These are phyloP conservation scores for Cucurbita argyrosperma DNA, from an alignment of 306 rosid genomes.

Conservation along the genomic window DNA sequence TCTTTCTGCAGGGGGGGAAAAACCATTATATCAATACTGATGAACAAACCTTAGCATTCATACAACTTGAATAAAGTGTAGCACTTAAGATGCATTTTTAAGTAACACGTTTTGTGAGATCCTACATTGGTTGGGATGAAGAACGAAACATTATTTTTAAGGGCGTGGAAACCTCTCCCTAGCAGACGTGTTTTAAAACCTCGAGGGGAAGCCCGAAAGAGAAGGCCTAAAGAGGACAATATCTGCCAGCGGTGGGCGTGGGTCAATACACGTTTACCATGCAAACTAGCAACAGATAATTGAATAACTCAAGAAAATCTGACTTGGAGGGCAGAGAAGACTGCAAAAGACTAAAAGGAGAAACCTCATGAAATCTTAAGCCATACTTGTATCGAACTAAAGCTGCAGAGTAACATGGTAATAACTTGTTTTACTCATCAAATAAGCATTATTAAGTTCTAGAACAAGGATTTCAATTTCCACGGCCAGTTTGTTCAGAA, in stretches of 20 bases:
- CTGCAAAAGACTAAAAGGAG: neutral
- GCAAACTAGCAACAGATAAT: neutral
- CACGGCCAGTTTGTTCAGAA: neutral
- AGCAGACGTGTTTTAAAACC: too few relatives aligned
- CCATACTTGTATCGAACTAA: neutral
- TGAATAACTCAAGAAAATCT: neutral
- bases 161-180: too few relatives aligned
- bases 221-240: too few relatives aligned
- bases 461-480: neutral
- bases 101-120: neutral
- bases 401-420: neutral
- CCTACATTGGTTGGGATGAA: too few relatives aligned
- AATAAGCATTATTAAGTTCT: neutral
- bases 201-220: too few relatives aligned
- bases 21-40: constrained; percentile 5
- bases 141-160: too few relatives aligned
- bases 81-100: neutral
- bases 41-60: neutral
- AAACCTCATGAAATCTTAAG: neutral
- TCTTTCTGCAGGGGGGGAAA: constrained; percentile 34
- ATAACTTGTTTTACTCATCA: neutral
- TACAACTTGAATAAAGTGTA: neutral
- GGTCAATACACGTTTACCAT: neutral
- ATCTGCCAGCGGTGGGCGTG: too few relatives aligned
- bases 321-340: neutral